Evolutionary conservation across 2,329 filamentous ascomycete species (phyloP), one percentile per base, ranked within the genome.

Genomic region (Clathrospora elynae): DNA sequence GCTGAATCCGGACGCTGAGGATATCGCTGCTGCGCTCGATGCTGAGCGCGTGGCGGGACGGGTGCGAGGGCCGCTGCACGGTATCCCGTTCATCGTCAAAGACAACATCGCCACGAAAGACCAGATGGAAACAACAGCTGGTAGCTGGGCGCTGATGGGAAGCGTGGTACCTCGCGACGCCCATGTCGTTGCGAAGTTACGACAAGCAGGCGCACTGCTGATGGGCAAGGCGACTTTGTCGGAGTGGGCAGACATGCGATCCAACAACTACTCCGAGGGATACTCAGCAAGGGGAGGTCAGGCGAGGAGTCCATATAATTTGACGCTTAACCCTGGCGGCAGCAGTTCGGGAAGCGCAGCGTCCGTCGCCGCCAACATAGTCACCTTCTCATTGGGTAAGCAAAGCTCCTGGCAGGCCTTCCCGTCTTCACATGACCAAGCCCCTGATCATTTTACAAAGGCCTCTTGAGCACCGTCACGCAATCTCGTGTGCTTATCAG

Each of bases 1-100:
- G 57, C 55, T 83, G 24, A 90, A 90, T 62, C 85, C 86, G 0
- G 86, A 90, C 61, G 77, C 76, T 7, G 70, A 85, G 22, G 52
- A 68, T 14, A 87, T 89, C 42, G 87, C 87, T 3, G 70, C 71
- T 4, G 60, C 73, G 10, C 72, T 83, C 19, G 87, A 90, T 55
- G 62, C 60, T 0, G 85, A 90, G 67, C 78, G 86, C 12, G 60
- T 64, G 9, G 57, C 70, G 1, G 83, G 83, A 16, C 73, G 71
- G 25, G 65, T 83, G 7, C 78, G 84, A n/a, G 79, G 85, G 1
- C 81, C 82, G 1, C 75, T 91, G 1, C 87, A 90, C 62, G 87
- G 87, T 3, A 87, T 91, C 29, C 87, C 87, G 0, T 87, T 87
- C 62, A 74, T 86, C 2, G 80, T 89, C 51, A 90, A 90, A 68